Evolutionary conservation across 202 grass and related monocot species (phyloP).

Genomic region (Tripidium arundinaceum): DNA sequence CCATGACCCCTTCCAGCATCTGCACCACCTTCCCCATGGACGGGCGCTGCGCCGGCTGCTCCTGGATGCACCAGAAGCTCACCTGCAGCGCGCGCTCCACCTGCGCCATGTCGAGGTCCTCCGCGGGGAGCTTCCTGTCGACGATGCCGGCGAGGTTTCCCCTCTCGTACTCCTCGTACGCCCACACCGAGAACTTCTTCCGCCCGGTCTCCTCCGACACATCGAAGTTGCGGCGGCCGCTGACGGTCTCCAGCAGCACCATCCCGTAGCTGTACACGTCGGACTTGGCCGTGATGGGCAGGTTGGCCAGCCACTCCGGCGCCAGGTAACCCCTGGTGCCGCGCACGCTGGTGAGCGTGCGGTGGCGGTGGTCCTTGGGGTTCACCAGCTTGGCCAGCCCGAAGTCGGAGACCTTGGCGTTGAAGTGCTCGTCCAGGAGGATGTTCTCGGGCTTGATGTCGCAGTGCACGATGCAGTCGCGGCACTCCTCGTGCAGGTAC

Average conservation of each 20-base stretch:
- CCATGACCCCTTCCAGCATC: conserved; percentile 94
- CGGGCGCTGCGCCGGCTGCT: conserved; percentile 81
- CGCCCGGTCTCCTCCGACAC: conserved; percentile 60
- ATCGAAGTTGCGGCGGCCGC: conserved; percentile 84
- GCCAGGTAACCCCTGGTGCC: conserved; percentile 88
- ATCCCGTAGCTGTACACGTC: conserved; percentile 98
- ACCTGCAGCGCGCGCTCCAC: conserved; percentile 62
- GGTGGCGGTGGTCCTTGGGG: conserved; percentile 87
- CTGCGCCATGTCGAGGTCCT: conserved; percentile 71
- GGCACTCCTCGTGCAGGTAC: conserved; percentile 98
- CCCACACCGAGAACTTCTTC: conserved; percentile 92
- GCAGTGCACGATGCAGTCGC: conserved; percentile 95
- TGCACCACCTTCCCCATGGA: conserved; percentile 98
- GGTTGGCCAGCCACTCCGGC: conserved; percentile 94
- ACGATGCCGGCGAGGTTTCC: conserved; percentile 41
- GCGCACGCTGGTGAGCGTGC: conserved; percentile 74
- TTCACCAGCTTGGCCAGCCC: conserved; percentile 86
- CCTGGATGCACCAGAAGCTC: conserved; percentile 98
- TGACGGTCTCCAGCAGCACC: conserved; percentile 86
- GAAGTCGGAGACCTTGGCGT: conserved; percentile 95
- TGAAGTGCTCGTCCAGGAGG: conserved; percentile 78
- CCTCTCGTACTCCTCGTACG: conserved; percentile 86
- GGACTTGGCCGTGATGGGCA: conserved; percentile 87
- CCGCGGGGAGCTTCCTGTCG: conserved; percentile 42
- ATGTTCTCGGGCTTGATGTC: conserved; percentile 99